A percentile compares a stretch with the other conserved stretches of the same genome.
Evolutionary conservation across 192 early-diverging fungal genomes (phyloP).

Genomic region (Backusella australiensis): DNA sequence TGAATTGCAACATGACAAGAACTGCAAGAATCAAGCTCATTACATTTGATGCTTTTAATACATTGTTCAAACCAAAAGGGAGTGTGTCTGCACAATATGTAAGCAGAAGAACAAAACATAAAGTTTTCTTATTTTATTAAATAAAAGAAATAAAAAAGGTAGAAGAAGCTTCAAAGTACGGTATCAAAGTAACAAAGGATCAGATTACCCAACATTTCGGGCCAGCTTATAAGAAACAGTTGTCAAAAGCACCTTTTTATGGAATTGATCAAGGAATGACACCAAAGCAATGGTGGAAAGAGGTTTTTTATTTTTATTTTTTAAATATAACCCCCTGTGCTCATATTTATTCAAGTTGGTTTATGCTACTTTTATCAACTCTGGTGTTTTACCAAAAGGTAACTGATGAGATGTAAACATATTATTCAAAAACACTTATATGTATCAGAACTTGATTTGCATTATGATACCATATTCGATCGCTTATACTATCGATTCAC

Average conservation of each 20-base stretch:
- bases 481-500: constrained; percentile 47
- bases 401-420: background rate
- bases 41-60: constrained; percentile 64
- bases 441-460: constrained; percentile 11
- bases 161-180: constrained; percentile 39
- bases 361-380: constrained; percentile 41
- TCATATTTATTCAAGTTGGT: constrained; percentile 35
- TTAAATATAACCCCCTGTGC: background rate
- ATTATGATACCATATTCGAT: constrained; percentile 26
- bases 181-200: constrained; percentile 37
- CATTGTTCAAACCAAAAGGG: constrained; percentile 52
- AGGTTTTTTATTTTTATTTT: constrained; percentile 28
- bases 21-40: constrained; percentile 38
- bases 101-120: background rate
- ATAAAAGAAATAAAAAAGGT: constrained; percentile 10
- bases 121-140: background rate
- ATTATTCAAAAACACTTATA: background rate
- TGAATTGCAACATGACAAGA: background rate
- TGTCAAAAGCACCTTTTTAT: constrained; percentile 49
- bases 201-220: constrained; percentile 35
- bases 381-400: constrained; percentile 36
- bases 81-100: constrained; percentile 41
- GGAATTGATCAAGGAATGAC: constrained; percentile 41
- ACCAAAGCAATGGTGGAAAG: constrained; percentile 54
- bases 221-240: constrained; percentile 39